Conservation (phyloP, 1,139 yeast species). For the Hyphopichia fennica region DNA sequence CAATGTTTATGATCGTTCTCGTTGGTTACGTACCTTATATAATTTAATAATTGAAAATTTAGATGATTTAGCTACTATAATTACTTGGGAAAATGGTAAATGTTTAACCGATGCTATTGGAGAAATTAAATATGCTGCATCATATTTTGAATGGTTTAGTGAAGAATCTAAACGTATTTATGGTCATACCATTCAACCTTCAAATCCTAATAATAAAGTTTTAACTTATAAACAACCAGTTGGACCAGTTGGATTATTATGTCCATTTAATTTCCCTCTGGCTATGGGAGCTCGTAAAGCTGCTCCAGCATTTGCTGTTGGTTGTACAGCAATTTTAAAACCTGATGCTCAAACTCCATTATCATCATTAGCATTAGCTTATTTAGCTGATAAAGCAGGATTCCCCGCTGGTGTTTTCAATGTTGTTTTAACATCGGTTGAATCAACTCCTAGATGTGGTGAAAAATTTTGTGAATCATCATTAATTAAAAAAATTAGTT, state of each 20-base stretch:
- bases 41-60: constrained; percentile 40
- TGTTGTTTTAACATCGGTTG: constrained; percentile 37
- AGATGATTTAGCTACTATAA: constrained; percentile 43
- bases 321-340: constrained; percentile 47
- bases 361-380: constrained; percentile 45
- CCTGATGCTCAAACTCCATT: constrained; percentile 49
- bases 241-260: constrained; percentile 49
- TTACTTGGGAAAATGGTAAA: constrained; percentile 48
- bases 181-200: constrained; percentile 44
- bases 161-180: constrained; percentile 45
- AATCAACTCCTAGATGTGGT: constrained; percentile 35
- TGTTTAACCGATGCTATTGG: constrained; percentile 42
- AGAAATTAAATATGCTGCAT: constrained; percentile 44
- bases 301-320: constrained; percentile 51
- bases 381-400: constrained; percentile 44
- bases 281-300: constrained; percentile 52
- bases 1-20: constrained; percentile 65
- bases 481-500: constrained; percentile 48
- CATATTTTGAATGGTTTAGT: constrained; percentile 47
- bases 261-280: constrained; percentile 50
- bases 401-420: constrained; percentile 47
- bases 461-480: constrained; percentile 38
- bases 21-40: constrained; percentile 59
- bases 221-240: constrained; percentile 47
- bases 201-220: constrained; percentile 38